Evolutionary conservation across 192 early-diverging fungal genomes (phyloP), one percentile per base, ranked within the genome.

Genomic region (Gonapodya prolifera): DNA sequence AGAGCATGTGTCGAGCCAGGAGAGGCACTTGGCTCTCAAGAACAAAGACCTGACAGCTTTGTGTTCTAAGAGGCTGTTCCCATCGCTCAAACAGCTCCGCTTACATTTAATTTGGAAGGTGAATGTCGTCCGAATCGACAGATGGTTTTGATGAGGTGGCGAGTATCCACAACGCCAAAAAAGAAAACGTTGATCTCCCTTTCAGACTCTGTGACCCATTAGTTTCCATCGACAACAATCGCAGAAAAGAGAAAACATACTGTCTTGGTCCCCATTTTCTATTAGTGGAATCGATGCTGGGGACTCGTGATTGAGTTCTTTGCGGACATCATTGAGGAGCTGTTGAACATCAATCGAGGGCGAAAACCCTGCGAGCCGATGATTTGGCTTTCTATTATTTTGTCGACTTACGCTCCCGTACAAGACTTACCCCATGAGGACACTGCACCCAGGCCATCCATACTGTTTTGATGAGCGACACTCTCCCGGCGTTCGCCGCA

Each of bases 141-240:
- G 16, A 86, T 70, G 0, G 88, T 89, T 70, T 87, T 85, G 69
- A 88, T 75, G 2, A 88, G 79, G 79, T 87, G 85, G 33, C 85
- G 77, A 2, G 79, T 61, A 76, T 89, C 88, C 35, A 36, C 70
- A 16, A 80, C 76, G 34, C 83, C 87, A n/a, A 87, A 69, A 2
- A 88, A 18, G 17, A 89, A 81, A 30, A 89, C 69, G 1, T 84
- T 78, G 17, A 82, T 2, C 1, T 80, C 79, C 32, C 34, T 76
- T 61, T 61, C 45, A 23, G 23, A 61, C 8, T 23, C 8, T 61
- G 23, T 61, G 45, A 23, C 8, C 45, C 45, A 16, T 61, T 61
- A 23, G 23, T 23, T 61, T 61, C 45, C 23, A 61, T 61, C 45
- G 8, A 23, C 45, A 23, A 61, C 8, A 23, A 61, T 8, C 8